Evolutionary conservation across 2,329 filamentous ascomycete genomes (phyloP).

Genomic region (Simplicillium aogashimaense): DNA sequence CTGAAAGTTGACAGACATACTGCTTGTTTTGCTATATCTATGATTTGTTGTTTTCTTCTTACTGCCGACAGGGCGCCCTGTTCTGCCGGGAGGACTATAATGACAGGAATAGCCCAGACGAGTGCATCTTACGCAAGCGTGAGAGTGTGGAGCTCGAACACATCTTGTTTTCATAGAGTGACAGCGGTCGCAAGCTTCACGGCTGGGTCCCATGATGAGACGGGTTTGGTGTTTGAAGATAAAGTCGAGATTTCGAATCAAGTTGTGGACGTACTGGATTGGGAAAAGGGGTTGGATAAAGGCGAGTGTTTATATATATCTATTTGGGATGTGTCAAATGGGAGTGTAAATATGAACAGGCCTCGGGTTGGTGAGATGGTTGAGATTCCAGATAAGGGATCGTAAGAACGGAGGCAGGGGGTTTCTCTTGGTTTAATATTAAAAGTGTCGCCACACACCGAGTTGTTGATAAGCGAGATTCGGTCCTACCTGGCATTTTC

Average conservation of each 20-base stretch:
- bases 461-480: too few relatives aligned
- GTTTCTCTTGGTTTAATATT: too few relatives aligned
- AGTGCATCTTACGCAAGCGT: conserved; percentile 5
- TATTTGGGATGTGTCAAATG: too few relatives aligned
- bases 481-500: too few relatives aligned
- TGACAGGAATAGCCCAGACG: conserved; percentile 4
- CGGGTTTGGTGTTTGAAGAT: too few relatives aligned
- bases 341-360: not conserved
- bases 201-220: conserved; percentile 3
- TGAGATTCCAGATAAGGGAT: not conserved
- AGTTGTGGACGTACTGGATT: too few relatives aligned
- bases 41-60: conserved; percentile 1
- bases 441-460: too few relatives aligned
- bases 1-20: not conserved
- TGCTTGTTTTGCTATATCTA: not conserved
- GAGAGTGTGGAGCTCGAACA: conserved; percentile 2
- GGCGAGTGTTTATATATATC: too few relatives aligned
- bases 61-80: conserved; percentile 4
- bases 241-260: too few relatives aligned
- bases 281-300: too few relatives aligned
- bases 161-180: conserved; percentile 7
- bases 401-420: too few relatives aligned
- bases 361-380: not conserved
- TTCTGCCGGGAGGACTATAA: conserved; percentile 5
- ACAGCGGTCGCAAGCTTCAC: conserved; percentile 6